Evolutionary conservation across 768 basidiomycete genomes (phyloP).

Genomic region (Xerocomellus amylosporus): DNA sequence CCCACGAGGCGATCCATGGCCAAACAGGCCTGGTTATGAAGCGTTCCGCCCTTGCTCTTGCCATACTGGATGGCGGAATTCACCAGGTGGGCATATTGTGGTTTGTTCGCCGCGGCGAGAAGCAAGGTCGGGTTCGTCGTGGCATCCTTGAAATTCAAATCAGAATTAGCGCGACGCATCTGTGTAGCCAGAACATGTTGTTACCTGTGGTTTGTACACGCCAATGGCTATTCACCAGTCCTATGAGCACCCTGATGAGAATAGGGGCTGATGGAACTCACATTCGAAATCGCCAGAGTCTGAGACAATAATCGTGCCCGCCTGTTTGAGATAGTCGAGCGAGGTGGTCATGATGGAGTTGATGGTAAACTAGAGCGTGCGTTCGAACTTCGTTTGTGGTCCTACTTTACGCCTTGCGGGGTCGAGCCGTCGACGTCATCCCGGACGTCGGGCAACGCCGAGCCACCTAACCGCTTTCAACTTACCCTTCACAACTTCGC

Average conservation of each 20-base stretch:
- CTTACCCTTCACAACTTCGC: too few relatives aligned
- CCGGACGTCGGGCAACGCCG: background rate
- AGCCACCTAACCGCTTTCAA: background rate
- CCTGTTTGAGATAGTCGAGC: conserved; percentile 77
- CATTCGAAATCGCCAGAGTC: conserved; percentile 95
- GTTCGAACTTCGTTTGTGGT: background rate
- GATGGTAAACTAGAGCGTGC: background rate
- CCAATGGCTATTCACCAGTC: conserved; percentile 62
- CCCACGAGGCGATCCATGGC: conserved; percentile 85
- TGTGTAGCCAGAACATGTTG: background rate
- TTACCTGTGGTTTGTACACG: conserved; percentile 88
- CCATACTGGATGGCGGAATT: conserved; percentile 67
- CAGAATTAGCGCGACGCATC: background rate
- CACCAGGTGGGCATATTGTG: conserved; percentile 76
- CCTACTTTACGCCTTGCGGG: background rate
- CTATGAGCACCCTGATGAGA: conserved; percentile 13
- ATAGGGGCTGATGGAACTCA: conserved; percentile 25
- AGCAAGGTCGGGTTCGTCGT: conserved; percentile 96
- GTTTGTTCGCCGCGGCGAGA: conserved; percentile 84
- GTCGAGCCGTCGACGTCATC: background rate
- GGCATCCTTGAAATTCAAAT: conserved; percentile 60
- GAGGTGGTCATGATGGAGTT: conserved; percentile 63
- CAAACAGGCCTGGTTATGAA: conserved; percentile 69
- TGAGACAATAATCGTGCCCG: conserved; percentile 90
- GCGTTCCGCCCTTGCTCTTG: conserved; percentile 72